These are phyloP conservation scores for Annona cherimola DNA, from an alignment of 164 flowering plant species.

Conservation along the genomic window DNA sequence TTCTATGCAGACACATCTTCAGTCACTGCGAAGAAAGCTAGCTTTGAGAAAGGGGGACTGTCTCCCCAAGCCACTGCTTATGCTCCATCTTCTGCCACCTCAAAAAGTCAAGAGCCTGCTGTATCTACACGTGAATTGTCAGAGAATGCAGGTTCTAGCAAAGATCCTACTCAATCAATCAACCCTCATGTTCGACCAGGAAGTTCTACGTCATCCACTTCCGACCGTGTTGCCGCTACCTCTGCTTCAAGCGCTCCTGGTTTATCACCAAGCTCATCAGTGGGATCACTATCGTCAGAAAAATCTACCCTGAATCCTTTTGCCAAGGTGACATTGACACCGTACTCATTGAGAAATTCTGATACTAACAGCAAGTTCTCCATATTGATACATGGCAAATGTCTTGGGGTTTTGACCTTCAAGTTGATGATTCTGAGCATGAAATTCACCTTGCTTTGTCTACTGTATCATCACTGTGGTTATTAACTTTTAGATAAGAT, in stretches of 20 bases:
- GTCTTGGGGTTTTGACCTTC: background rate
- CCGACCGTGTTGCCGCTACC: constrained; percentile 44
- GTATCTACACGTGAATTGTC: constrained; percentile 25
- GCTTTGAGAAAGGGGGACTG: constrained; percentile 33
- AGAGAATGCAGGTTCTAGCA: constrained; percentile 33
- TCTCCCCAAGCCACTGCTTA: constrained; percentile 34
- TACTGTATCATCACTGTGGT: background rate
- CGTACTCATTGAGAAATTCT: background rate
- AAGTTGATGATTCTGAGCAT: background rate
- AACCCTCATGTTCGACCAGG: constrained; percentile 43
- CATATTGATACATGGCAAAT: background rate
- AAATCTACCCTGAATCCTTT: constrained; percentile 85
- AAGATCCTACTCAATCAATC: constrained; percentile 31
- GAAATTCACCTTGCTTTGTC: background rate
- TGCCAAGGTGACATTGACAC: constrained; percentile 66
- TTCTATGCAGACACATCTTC: constrained; percentile 29
- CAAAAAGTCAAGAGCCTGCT: constrained; percentile 30
- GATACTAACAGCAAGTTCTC: background rate
- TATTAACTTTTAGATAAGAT: no score
- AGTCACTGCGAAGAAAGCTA: constrained; percentile 25
- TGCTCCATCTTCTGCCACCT: constrained; percentile 26
- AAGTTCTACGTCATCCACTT: constrained; percentile 64
- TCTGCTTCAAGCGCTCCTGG: constrained; percentile 50
- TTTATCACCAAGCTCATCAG: constrained; percentile 84
- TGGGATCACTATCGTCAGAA: constrained; percentile 86